Conservation (phyloP, 805 yeast species). For the Ogataea thermomethanolica region DNA sequence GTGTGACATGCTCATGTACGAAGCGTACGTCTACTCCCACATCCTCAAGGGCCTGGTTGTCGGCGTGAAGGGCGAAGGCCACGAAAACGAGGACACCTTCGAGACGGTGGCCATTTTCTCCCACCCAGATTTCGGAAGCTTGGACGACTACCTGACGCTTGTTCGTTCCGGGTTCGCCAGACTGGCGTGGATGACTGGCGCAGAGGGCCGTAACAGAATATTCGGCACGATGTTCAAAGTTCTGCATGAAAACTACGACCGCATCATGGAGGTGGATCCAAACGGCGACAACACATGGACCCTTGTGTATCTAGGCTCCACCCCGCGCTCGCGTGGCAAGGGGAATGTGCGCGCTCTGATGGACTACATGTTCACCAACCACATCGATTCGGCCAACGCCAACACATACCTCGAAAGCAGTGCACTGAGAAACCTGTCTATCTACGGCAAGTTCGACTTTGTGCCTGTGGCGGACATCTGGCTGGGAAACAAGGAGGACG, state of each 20-base stretch:
- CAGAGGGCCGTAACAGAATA: slow-evolving; percentile 46
- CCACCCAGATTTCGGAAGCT: slow-evolving; percentile 41
- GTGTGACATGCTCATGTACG: slow-evolving; percentile 43
- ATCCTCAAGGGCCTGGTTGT: slow-evolving; percentile 47
- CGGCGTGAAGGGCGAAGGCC: slow-evolving; percentile 44
- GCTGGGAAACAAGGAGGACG: slow-evolving; percentile 33
- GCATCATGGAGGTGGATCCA: slow-evolving; percentile 42
- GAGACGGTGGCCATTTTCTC: slow-evolving; percentile 58
- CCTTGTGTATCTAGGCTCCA: slow-evolving; percentile 34
- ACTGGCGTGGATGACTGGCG: slow-evolving; percentile 47
- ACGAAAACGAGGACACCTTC: slow-evolving; percentile 33
- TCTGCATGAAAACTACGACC: slow-evolving; percentile 44
- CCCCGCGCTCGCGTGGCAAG: slow-evolving; percentile 49
- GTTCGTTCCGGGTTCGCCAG: slow-evolving; percentile 51
- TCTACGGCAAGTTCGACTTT: slow-evolving; percentile 51
- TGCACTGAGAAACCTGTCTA: slow-evolving; percentile 44
- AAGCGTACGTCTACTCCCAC: slow-evolving; percentile 49
- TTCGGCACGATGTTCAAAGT: slow-evolving; percentile 50
- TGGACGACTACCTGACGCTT: slow-evolving; percentile 45
- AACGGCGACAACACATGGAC: slow-evolving; percentile 29
- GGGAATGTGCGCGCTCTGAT: slow-evolving; percentile 51
- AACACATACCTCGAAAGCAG: slow-evolving; percentile 52
- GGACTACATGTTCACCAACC: slow-evolving; percentile 44
- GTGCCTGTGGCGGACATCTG: slow-evolving; percentile 46
- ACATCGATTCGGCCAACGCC: slow-evolving; percentile 40